Evolutionary conservation across 805 yeast species (phyloP).

Genomic region (Priceomyces haplophilus): DNA sequence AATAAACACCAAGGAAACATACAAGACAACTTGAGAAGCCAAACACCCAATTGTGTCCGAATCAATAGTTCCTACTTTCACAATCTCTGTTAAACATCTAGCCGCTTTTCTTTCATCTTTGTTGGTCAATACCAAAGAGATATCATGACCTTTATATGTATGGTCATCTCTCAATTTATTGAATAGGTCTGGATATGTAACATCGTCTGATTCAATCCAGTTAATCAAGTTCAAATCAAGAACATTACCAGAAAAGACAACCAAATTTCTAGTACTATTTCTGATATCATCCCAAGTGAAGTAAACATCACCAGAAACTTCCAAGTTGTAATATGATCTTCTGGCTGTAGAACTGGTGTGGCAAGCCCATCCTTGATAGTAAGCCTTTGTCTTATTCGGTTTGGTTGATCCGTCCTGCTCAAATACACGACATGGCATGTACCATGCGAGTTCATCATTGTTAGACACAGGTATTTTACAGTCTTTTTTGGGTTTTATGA

Average conservation of each 20-base stretch:
- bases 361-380: slow-evolving; percentile 87
- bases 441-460: slow-evolving; percentile 78
- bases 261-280: slow-evolving; percentile 67
- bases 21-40: slow-evolving; percentile 80
- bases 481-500: slow-evolving; percentile 67
- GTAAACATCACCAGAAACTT: slow-evolving; percentile 69
- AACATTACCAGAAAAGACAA: slow-evolving; percentile 87
- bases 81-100: slow-evolving; percentile 77
- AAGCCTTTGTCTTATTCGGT: slow-evolving; percentile 60
- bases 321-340: slow-evolving; percentile 56
- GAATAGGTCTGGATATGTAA: slow-evolving; percentile 71
- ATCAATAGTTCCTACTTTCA: slow-evolving; percentile 87
- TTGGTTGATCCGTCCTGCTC: slow-evolving; percentile 67
- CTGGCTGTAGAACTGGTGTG: slow-evolving; percentile 77
- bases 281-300: slow-evolving; percentile 87
- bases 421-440: slow-evolving; percentile 84
- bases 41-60: slow-evolving; percentile 90
- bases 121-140: slow-evolving; percentile 67
- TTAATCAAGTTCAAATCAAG: slow-evolving; percentile 73
- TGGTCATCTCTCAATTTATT: slow-evolving; percentile 56
- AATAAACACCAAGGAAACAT: slow-evolving; percentile 79
- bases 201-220: slow-evolving; percentile 70
- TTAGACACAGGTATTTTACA: slow-evolving; percentile 62
- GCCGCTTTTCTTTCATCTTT: slow-evolving; percentile 69
- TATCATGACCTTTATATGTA: slow-evolving; percentile 70